Conservation (phyloP, 75 land plant species). For the Picea sitchensis region DNA sequence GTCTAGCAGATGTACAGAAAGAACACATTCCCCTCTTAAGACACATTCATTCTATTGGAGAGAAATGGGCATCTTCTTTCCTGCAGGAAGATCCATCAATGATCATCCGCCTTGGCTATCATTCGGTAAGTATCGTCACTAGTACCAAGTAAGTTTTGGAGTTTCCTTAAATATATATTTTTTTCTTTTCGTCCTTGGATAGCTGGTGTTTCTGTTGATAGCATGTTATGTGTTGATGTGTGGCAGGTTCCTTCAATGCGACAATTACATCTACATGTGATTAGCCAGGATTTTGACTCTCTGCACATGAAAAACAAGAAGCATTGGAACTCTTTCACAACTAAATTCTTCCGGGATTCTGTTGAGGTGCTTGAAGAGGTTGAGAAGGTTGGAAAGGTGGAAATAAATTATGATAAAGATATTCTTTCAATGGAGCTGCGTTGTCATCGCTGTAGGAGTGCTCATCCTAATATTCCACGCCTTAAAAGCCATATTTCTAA, state of each 20-base stretch:
- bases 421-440: conserved; percentile 70
- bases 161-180: not conserved
- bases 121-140: conserved; percentile 50
- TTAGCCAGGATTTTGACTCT: conserved; percentile 95
- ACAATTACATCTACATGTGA: conserved; percentile 91
- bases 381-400: conserved; percentile 41
- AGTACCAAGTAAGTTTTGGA: not conserved
- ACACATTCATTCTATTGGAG: conserved; percentile 67
- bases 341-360: conserved; percentile 80
- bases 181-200: not conserved
- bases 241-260: conserved; percentile 91
- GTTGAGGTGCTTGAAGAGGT: conserved; percentile 74
- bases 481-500: conserved; percentile 62
- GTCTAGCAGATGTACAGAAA: conserved; percentile 53
- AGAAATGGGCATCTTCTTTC: conserved; percentile 54
- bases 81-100: conserved; percentile 57
- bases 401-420: conserved; percentile 40
- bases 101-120: conserved; percentile 86
- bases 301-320: conserved; percentile 79
- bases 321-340: conserved; percentile 96
- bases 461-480: conserved; percentile 84
- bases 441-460: conserved; percentile 85
- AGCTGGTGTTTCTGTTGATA: conserved; percentile 3
- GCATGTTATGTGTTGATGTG: not conserved
- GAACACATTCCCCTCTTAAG: conserved; percentile 62